Percentiles rank a stretch among this genome's conserved stretches.
These are phyloP conservation scores for Verbascum thapsus DNA, from an alignment of 257 asterid species.

Conservation along the genomic window DNA sequence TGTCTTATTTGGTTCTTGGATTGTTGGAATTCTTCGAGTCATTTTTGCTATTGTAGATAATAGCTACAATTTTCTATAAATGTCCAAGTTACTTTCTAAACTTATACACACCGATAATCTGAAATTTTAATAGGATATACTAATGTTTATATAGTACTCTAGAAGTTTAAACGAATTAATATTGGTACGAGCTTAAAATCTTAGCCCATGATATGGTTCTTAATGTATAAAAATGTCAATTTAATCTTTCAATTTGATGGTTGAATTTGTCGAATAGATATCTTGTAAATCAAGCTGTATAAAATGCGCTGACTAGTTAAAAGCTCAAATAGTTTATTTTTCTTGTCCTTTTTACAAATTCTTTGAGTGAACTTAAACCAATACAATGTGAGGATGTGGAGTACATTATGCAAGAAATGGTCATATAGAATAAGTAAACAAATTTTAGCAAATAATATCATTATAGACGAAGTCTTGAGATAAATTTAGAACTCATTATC, in stretches of 20 bases:
- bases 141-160: neutral
- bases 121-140: neutral
- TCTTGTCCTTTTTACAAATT: neutral
- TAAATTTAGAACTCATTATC: too few relatives aligned
- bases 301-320: too few relatives aligned
- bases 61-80: neutral
- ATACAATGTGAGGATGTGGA: neutral
- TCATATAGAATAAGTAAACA: neutral
- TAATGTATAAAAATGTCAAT: neutral
- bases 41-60: neutral
- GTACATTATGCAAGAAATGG: neutral
- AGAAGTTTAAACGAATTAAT: neutral
- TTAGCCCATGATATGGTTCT: neutral
- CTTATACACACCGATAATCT: neutral
- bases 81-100: neutral
- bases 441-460: neutral
- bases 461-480: neutral
- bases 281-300: too few relatives aligned
- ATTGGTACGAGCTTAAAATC: neutral
- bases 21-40: conserved; percentile 1
- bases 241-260: conserved; percentile 7
- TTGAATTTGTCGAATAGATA: too few relatives aligned
- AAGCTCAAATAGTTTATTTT: neutral
- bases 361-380: neutral
- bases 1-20: conserved; percentile 13